Evolutionary conservation across 2,329 filamentous ascomycete species (phyloP).

Genomic region (Aspergillus vadensis): DNA sequence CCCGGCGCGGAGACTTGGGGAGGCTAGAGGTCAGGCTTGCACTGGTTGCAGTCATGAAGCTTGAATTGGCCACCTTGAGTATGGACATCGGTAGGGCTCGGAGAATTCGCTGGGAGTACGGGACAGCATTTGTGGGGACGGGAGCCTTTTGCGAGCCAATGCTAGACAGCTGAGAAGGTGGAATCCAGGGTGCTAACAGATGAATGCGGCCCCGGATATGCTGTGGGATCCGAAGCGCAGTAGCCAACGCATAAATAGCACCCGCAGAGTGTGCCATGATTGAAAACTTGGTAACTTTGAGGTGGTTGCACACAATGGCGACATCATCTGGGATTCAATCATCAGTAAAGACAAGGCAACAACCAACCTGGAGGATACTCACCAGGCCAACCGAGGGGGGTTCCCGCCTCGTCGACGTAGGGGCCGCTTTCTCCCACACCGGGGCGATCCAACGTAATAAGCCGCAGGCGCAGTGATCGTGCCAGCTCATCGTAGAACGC

Average conservation of each 20-base stretch:
- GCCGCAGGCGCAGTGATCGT: constrained; percentile 77
- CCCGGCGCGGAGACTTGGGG: constrained; percentile 64
- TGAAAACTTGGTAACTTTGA: constrained; percentile 94
- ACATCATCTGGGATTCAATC: constrained; percentile 65
- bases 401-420: constrained; percentile 78
- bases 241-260: constrained; percentile 96
- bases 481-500: constrained; percentile 97
- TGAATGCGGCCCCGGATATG: constrained; percentile 94
- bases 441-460: constrained; percentile 92
- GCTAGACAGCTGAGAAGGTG: constrained; percentile 86
- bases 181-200: constrained; percentile 87
- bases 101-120: constrained; percentile 87
- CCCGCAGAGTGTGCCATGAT: constrained; percentile 94
- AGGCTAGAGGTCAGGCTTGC: constrained; percentile 79
- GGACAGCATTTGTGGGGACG: constrained; percentile 81
- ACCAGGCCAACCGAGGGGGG: constrained; percentile 93
- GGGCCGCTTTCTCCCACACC: constrained; percentile 90
- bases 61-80: constrained; percentile 90
- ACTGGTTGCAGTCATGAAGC: constrained; percentile 90
- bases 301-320: constrained; percentile 84
- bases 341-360: not conserved
- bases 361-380: constrained; percentile 39
- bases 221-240: constrained; percentile 91
- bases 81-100: constrained; percentile 87
- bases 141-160: constrained; percentile 72